phyloP scores from a whole-genome alignment of 75 land plant species.

The Sequoiadendron giganteum region DNA sequence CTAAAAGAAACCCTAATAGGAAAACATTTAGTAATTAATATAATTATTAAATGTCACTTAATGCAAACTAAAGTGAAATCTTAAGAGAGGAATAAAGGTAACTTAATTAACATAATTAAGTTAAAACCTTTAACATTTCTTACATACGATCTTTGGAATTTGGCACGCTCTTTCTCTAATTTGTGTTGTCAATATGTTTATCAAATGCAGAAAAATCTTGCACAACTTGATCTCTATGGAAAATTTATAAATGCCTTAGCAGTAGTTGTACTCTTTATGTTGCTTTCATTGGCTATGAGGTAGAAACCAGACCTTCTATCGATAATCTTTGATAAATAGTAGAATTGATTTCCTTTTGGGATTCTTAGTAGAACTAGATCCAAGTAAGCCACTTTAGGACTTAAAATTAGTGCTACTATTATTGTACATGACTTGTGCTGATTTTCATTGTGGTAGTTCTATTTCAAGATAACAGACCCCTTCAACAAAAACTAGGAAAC shows the following conservation, averaged over 20 bases:
- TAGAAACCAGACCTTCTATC: constrained; percentile 9
- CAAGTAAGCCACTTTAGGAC: background rate
- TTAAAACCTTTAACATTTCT: too few relatives aligned
- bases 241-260: constrained; percentile 78
- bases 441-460: constrained; percentile 23
- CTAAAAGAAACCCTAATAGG: too few relatives aligned
- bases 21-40: too few relatives aligned
- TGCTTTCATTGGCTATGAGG: constrained; percentile 83
- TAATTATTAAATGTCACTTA: too few relatives aligned
- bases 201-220: constrained; percentile 54
- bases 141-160: background rate
- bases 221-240: constrained; percentile 73
- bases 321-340: background rate
- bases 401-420: background rate
- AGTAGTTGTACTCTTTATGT: constrained; percentile 62
- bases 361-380: background rate
- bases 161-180: background rate
- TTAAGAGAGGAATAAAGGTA: too few relatives aligned
- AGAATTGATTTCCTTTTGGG: background rate
- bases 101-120: too few relatives aligned
- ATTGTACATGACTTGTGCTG: background rate
- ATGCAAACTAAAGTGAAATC: too few relatives aligned
- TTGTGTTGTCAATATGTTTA: background rate
- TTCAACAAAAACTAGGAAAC: constrained; percentile 63
- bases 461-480: constrained; percentile 70